Percentiles rank a stretch among this genome's conserved stretches.
phyloP scores from a whole-genome alignment of 805 yeast species.

The Ogataea trehaloabstinens region DNA sequence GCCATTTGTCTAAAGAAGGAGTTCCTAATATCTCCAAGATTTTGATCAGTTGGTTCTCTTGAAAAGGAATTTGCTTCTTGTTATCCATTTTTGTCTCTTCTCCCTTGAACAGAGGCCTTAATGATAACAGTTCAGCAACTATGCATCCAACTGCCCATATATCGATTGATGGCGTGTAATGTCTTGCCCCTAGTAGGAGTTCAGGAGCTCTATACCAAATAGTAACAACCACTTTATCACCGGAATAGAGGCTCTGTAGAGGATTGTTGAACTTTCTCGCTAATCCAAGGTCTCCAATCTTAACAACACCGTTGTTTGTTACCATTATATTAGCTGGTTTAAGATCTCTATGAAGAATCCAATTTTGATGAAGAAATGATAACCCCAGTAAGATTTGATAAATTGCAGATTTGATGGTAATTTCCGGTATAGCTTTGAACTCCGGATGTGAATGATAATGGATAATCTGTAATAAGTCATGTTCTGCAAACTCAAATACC shows the following conservation, averaged over 20 bases:
- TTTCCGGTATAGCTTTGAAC: conserved; percentile 70
- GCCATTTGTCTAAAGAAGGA: conserved; percentile 80
- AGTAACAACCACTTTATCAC: conserved; percentile 95
- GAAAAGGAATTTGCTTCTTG: conserved; percentile 91
- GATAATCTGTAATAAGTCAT: conserved; percentile 89
- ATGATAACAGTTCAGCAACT: conserved; percentile 81
- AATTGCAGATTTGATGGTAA: conserved; percentile 76
- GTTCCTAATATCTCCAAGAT: conserved; percentile 92
- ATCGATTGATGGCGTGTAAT: conserved; percentile 90
- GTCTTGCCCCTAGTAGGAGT: conserved; percentile 82
- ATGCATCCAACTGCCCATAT: conserved; percentile 97
- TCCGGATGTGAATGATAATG: conserved; percentile 94
- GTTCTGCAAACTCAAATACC: conserved; percentile 96
- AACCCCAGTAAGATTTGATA: conserved; percentile 95
- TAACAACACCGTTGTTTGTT: conserved; percentile 81
- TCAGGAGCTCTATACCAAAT: conserved; percentile 98
- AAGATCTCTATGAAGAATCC: conserved; percentile 93
- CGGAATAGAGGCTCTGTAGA: conserved; percentile 79
- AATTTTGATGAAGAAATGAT: conserved; percentile 86
- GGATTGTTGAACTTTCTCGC: conserved; percentile 88
- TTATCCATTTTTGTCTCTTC: conserved; percentile 96
- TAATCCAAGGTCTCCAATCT: conserved; percentile 92
- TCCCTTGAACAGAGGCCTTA: conserved; percentile 94
- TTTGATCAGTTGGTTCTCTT: conserved; percentile 85
- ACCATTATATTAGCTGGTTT: conserved; percentile 99